Evolutionary conservation across 257 asterid genomes (phyloP), one percentile per base, ranked within the genome.

Genomic region (Haberlea rhodopensis): DNA sequence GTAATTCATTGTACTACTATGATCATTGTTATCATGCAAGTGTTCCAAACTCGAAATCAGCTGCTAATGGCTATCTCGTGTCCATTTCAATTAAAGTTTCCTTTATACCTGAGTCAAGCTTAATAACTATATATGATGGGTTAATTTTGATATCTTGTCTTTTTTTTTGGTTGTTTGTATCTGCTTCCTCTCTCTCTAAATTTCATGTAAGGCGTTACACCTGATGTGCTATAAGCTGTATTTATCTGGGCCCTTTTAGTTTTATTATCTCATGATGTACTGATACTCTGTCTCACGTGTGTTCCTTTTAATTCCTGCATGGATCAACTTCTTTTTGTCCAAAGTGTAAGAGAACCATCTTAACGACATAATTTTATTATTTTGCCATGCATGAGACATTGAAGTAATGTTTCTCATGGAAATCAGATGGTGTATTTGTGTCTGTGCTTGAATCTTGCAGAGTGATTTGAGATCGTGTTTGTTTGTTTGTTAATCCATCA

Each of bases 331-430:
- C 7, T 43, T 43, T 15, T 16, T 43, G 51, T 43, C 20, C 51
- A 43, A 37, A 37, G 48, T 5, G 6, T 37, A 11, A 37, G 48
- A 11, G n/a, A 11, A 13, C n/a, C 48, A 11, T 37, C 48, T 11
- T 43, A 15, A 43, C 2, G 51, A 16, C 19, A n/a, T n/a, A 43
- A 3, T 58, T 20, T 63, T 49, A 18, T n/a, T 62, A 31, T 19
- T 3, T 15, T 34, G 8, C 15, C 25, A 37, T 57, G 40, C 46
- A 22, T 23, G 49, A 52, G 54, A 53, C 28, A 57, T 57, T 63
- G 46, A 70, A 32, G 20, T 43, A 34, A 71, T 43, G 52, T 58
- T 46, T 73, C 23, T 18, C 54, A 40, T 63, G 61, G 40, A 49
- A 59, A 20, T 22, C 11, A 34, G 24, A 9, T 13, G 40, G 20